phyloP scores from a whole-genome alignment of 2,329 filamentous ascomycete genomes.

The Chrysosporium queenslandicum region DNA sequence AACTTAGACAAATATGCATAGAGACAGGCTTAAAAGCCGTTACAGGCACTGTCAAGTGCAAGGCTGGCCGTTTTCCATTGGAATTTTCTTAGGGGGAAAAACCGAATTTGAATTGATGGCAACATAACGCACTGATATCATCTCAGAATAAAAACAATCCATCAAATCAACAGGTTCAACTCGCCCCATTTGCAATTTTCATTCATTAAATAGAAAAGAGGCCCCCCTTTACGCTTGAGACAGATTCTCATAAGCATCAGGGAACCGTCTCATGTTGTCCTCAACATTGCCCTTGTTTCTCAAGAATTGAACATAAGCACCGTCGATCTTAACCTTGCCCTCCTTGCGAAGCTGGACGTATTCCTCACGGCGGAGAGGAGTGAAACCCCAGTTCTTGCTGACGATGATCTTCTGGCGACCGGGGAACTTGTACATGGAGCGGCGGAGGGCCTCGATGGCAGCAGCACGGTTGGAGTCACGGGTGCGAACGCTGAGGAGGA shows the following conservation, averaged over 20 bases:
- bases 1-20: neutral
- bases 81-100: neutral
- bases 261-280: slow-evolving; percentile 89
- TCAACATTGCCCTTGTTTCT: slow-evolving; percentile 79
- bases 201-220: slow-evolving; percentile 7
- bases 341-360: slow-evolving; percentile 92
- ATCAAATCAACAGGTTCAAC: slow-evolving; percentile 5
- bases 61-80: neutral
- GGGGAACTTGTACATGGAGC: slow-evolving; percentile 99
- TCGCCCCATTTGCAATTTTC: neutral
- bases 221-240: slow-evolving; percentile 35
- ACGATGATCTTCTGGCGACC: slow-evolving; percentile 99
- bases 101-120: slow-evolving; percentile 8
- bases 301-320: slow-evolving; percentile 99
- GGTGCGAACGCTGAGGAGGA: slow-evolving; percentile 93
- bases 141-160: slow-evolving; percentile 4
- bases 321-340: slow-evolving; percentile 89
- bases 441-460: slow-evolving; percentile 96
- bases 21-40: neutral
- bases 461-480: slow-evolving; percentile 85
- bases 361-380: slow-evolving; percentile 91
- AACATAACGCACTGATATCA: slow-evolving; percentile 10
- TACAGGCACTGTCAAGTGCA: neutral
- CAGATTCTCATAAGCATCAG: slow-evolving; percentile 58
- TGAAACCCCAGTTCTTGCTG: slow-evolving; percentile 99